Evolutionary conservation across 2,329 filamentous ascomycete species (phyloP).

Genomic region (Fusarium subglutinans): DNA sequence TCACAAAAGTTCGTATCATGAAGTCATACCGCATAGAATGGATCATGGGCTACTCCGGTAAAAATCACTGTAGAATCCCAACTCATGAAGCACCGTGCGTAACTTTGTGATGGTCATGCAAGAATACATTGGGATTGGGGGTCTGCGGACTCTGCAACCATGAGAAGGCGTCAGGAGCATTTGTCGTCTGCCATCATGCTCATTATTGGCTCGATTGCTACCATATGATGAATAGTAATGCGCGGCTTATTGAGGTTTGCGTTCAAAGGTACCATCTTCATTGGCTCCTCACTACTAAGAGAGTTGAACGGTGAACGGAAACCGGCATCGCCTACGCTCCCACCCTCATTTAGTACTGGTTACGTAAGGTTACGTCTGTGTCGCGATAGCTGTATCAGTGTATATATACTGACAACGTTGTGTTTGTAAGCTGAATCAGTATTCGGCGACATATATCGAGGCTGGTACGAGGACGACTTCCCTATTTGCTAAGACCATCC

Average conservation of each 20-base stretch:
- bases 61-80: too few species aligned
- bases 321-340: not conserved
- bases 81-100: too few species aligned
- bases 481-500: not conserved
- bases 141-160: not conserved
- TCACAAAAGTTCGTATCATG: not conserved
- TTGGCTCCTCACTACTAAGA: not conserved
- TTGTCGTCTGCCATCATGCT: too few species aligned
- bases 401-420: too few species aligned
- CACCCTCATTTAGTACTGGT: too few species aligned
- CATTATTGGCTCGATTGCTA: fast-evolving
- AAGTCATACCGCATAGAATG: fast-evolving
- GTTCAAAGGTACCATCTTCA: fast-evolving
- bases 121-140: not conserved
- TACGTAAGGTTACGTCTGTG: not conserved
- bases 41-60: too few species aligned
- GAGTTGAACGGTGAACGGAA: not conserved
- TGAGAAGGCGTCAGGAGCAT: not conserved
- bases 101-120: not conserved
- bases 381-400: fast-evolving
- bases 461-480: not conserved
- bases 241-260: not conserved
- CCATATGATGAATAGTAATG: not conserved
- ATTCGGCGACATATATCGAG: too few species aligned
- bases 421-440: too few species aligned